Evolutionary conservation across 257 asterid genomes (phyloP).

Genomic region (Penstemon eatonii): DNA sequence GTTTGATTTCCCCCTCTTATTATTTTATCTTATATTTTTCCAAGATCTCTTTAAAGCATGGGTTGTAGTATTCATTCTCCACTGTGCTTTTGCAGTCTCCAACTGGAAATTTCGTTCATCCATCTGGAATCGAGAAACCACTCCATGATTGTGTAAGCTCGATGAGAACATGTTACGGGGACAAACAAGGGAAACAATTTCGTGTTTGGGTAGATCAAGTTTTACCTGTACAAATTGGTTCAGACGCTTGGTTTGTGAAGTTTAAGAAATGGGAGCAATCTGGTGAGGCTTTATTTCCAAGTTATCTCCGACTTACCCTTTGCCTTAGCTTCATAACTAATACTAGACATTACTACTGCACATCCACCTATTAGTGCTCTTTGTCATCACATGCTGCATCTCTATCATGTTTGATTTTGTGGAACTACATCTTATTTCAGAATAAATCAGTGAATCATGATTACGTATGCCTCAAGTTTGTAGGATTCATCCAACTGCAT

Average conservation of each 20-base stretch:
- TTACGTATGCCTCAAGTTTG: background rate
- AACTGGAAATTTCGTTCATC: constrained; percentile 65
- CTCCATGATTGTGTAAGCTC: constrained; percentile 59
- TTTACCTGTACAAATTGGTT: constrained; percentile 59
- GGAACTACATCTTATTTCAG: background rate
- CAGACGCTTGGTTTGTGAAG: constrained; percentile 77
- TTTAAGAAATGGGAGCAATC: constrained; percentile 90
- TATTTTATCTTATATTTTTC: constrained; percentile 20
- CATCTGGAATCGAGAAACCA: constrained; percentile 70
- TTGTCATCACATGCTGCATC: background rate
- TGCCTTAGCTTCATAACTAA: background rate
- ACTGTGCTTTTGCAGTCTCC: constrained; percentile 51
- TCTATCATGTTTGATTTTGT: background rate
- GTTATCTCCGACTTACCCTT: background rate
- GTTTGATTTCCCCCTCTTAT: constrained; percentile 33
- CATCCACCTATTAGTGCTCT: background rate
- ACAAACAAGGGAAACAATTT: constrained; percentile 65
- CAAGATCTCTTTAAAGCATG: background rate
- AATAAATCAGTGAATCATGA: background rate
- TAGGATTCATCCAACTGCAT: too few species aligned
- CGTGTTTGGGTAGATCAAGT: constrained; percentile 95
- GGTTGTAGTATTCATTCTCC: constrained; percentile 14
- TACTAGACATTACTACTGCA: too few species aligned
- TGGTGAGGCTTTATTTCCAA: constrained; percentile 43
- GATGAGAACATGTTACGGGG: constrained; percentile 55